phyloP scores from a whole-genome alignment of 192 early-diverging fungal genomes.

The Backusella tuberculispora region DNA sequence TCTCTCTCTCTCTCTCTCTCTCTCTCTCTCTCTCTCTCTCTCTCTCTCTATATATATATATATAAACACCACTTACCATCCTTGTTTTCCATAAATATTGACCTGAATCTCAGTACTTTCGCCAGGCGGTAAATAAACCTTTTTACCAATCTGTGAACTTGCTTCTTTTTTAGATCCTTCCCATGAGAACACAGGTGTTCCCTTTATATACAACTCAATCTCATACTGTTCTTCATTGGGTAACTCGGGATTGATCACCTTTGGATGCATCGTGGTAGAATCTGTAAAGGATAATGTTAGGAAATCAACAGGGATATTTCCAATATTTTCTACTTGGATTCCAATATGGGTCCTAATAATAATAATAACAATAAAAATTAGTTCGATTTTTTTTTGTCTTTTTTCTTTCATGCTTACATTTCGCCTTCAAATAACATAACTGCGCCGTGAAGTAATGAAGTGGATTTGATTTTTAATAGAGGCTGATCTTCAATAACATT shows the following conservation, averaged over 20 bases:
- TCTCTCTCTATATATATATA: neutral
- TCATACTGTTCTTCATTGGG: constrained; percentile 77
- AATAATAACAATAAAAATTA: neutral
- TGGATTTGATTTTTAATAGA: constrained; percentile 66
- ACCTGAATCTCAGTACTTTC: constrained; percentile 55
- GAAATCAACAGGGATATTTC: constrained; percentile 69
- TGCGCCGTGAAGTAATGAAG: constrained; percentile 62
- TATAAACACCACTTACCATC: constrained; percentile 20
- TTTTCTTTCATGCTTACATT: constrained; percentile 30
- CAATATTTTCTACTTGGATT: constrained; percentile 78
- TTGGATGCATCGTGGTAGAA: constrained; percentile 45
- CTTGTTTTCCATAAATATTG: constrained; percentile 77
- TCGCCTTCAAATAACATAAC: constrained; percentile 87
- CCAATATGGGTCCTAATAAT: constrained; percentile 50
- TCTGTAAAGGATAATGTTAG: constrained; percentile 60
- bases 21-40: too few relatives aligned
- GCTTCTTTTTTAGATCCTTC: constrained; percentile 37
- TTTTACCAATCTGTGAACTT: constrained; percentile 26
- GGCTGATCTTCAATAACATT: constrained; percentile 70
- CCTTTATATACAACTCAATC: constrained; percentile 61
- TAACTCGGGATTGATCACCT: constrained; percentile 41
- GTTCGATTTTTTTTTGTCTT: neutral
- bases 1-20: too few relatives aligned
- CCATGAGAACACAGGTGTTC: constrained; percentile 59
- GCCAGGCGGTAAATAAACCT: constrained; percentile 57